Evolutionary conservation across 805 yeast genomes (phyloP).

Genomic region (Metahyphopichia silvanorum): DNA sequence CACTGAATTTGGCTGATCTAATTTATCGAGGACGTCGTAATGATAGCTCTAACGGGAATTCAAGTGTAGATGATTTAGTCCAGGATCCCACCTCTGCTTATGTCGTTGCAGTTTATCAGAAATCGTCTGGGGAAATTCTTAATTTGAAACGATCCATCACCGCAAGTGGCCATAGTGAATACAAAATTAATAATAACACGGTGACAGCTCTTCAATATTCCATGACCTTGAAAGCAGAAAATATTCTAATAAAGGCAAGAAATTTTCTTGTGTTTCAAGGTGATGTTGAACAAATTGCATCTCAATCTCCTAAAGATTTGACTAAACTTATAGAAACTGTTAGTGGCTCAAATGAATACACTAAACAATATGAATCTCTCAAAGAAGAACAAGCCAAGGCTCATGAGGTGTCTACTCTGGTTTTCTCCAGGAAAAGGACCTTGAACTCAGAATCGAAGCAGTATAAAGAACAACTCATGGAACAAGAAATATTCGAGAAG

Average conservation of each 20-base stretch:
- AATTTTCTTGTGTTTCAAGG: constrained; percentile 96
- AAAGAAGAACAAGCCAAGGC: constrained; percentile 65
- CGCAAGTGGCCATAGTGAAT: constrained; percentile 60
- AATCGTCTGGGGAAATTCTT: constrained; percentile 53
- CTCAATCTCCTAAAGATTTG: constrained; percentile 76
- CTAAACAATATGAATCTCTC: constrained; percentile 62
- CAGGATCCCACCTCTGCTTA: constrained; percentile 57
- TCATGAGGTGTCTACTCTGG: constrained; percentile 57
- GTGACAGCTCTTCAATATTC: constrained; percentile 68
- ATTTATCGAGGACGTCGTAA: constrained; percentile 63
- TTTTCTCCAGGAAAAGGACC: constrained; percentile 66
- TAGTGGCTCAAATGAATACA: constrained; percentile 73
- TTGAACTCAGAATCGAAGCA: constrained; percentile 72
- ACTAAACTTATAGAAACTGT: constrained; percentile 74
- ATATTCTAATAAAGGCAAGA: constrained; percentile 82
- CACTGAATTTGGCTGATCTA: constrained; percentile 68
- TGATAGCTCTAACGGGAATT: constrained; percentile 8
- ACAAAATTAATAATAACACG: constrained; percentile 56
- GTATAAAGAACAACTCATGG: constrained; percentile 70
- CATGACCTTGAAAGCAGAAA: constrained; percentile 65
- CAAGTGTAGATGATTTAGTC: constrained; percentile 14
- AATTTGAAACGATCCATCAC: constrained; percentile 63
- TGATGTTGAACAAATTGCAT: constrained; percentile 89
- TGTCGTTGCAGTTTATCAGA: constrained; percentile 75
- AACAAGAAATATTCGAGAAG: constrained; percentile 63